phyloP scores from a whole-genome alignment of 345 rosid species.

The Syzygium oleosum region DNA sequence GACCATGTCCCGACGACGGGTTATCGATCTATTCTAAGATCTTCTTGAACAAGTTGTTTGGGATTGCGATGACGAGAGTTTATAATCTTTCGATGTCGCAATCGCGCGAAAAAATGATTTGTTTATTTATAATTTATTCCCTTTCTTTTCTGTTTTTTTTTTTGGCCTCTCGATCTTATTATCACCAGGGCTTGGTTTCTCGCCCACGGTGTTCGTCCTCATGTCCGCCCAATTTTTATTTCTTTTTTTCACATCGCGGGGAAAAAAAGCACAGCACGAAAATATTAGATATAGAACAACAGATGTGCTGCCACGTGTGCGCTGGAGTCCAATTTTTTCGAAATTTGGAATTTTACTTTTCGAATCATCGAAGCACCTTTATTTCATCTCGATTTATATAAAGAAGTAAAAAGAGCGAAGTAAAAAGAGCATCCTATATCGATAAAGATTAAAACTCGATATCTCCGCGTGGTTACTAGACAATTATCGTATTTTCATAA shows the following conservation, averaged over 20 bases:
- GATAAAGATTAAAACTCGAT: background rate
- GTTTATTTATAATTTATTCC: background rate
- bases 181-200: background rate
- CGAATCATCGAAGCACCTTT: background rate
- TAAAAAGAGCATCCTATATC: background rate
- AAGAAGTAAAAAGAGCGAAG: background rate
- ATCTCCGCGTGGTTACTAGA: background rate
- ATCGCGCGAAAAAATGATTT: background rate
- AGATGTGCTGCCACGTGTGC: background rate
- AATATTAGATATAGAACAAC: background rate
- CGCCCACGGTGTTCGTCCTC: background rate
- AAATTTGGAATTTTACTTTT: background rate
- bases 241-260: background rate
- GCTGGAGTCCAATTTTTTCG: background rate
- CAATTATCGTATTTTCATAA: background rate
- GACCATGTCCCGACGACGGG: rapidly evolving
- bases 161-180: background rate
- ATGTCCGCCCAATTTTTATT: background rate
- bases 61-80: background rate
- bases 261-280: background rate
- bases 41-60: background rate
- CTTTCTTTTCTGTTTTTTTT: background rate
- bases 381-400: background rate
- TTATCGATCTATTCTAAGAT: background rate
- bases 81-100: background rate